phyloP scores from a whole-genome alignment of 306 rosid genomes.

The Malus sylvestris region DNA sequence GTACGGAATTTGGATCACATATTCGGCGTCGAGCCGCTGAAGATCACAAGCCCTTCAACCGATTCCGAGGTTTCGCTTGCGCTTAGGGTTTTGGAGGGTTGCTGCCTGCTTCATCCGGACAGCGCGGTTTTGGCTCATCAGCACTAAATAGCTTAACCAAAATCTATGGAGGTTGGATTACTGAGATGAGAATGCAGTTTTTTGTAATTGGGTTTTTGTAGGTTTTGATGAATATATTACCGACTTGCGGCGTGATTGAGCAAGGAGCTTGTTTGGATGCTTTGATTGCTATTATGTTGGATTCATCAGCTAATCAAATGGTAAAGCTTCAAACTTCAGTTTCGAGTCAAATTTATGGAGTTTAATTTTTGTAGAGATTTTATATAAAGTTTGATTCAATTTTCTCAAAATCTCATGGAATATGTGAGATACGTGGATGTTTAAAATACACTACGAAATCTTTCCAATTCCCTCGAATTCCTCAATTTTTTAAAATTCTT shows the following conservation, averaged over 20 bases:
- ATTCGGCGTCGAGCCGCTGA: conserved; percentile 65
- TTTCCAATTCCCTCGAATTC: no score
- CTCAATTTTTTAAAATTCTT: no score
- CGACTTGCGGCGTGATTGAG: conserved; percentile 32
- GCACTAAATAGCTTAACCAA: conserved; percentile 22
- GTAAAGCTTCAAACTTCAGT: conserved; percentile 27
- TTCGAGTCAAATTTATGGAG: background rate
- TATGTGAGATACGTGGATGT: no score
- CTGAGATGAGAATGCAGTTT: background rate
- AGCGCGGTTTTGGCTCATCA: conserved; percentile 22
- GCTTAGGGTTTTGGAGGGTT: conserved; percentile 31
- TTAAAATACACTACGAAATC: no score
- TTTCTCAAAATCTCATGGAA: no score
- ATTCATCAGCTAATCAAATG: conserved; percentile 82
- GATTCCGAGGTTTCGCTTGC: conserved; percentile 26
- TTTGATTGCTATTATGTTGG: conserved; percentile 79
- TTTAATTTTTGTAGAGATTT: no score
- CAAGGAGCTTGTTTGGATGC: conserved; percentile 79
- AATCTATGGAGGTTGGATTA: background rate
- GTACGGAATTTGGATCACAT: conserved; percentile 59
- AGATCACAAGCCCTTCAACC: conserved; percentile 57
- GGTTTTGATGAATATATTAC: conserved; percentile 80
- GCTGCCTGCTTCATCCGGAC: conserved; percentile 25
- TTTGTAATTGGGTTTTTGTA: conserved; percentile 15
- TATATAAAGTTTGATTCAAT: no score